Evolutionary conservation across 1,284 basidiomycete genomes (phyloP), one percentile per base, ranked within the genome.

Genomic region (Phellopilus nigrolimitatus): DNA sequence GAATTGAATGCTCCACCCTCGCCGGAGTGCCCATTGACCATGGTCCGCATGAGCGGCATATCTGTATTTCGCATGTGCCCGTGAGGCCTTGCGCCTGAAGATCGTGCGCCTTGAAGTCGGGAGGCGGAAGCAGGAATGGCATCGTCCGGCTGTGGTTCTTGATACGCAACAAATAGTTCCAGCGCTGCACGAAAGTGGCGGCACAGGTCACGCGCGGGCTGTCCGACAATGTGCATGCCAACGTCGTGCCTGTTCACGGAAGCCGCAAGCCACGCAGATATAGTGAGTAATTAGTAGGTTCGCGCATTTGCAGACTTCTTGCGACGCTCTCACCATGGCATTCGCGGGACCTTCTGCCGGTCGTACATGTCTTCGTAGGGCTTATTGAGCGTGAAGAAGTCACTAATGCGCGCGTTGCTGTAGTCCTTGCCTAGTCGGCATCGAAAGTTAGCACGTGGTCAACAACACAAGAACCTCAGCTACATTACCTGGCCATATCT

Each of bases 1-100:
- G 92, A 47, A 98, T 94, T 9, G 95, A 97, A 61, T 89, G 84
- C 68, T 99, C 95, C 41, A 90, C 80, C 61, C 80, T 84, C 53
- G 82, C 84, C 10, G 83, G 76, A 1, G 94, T 98, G 2, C 95
- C 95, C 68, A 99, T 75, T 2, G 93, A 97, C 95, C 95, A 99
- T 0, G 92, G 91, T 0, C 95, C 95, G 17, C 90, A 89, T 8
- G 92, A 95, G 13, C 95, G 84, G 68, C 93, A 97, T 59, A 99
- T 93, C 66, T 99, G 95, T 61, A 97, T 78, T 67, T 99, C 97
- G 64, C 95, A 97, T 0, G 95, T 98, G 10, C 97, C 95, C 3
- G 90, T 93, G 38, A 99, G 75, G 24, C 91, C 89, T 69, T 91
- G 76, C 42, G 84, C 78, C 22, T 81, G 71, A 13, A 99, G 75